Evolutionary conservation across 208 protist genomes (phyloP).

Genomic region (Acanthamoeba healyi): DNA sequence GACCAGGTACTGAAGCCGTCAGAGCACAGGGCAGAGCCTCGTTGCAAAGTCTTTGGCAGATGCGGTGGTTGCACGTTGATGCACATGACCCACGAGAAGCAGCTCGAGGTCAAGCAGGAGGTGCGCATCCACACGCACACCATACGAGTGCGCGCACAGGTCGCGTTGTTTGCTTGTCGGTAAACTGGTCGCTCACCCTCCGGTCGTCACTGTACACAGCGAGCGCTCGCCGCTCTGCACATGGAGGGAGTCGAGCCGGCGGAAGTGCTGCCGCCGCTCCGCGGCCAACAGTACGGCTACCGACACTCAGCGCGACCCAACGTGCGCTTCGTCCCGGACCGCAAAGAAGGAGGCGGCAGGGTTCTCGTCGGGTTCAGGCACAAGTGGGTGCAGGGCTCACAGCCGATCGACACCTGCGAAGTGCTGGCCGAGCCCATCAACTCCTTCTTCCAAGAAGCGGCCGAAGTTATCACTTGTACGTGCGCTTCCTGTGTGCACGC

Average conservation of each 20-base stretch:
- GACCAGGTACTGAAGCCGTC: slow-evolving; percentile 40
- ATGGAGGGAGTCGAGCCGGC: not conserved
- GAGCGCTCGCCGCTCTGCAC: not conserved
- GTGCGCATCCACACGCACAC: not conserved
- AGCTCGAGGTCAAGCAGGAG: slow-evolving; percentile 50
- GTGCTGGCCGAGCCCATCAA: slow-evolving; percentile 17
- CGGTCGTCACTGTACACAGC: too few relatives aligned
- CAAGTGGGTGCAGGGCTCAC: not conserved
- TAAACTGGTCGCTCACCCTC: too few relatives aligned
- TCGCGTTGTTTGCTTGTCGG: not conserved
- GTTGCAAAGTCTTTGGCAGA: not conserved
- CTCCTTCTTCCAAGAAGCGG: not conserved
- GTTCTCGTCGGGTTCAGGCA: not conserved
- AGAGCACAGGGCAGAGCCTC: not conserved
- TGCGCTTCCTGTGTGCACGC: not conserved
- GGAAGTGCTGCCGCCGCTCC: slow-evolving; percentile 17
- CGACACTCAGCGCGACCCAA: slow-evolving; percentile 2
- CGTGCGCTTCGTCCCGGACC: not conserved
- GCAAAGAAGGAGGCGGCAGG: not conserved
- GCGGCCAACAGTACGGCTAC: not conserved
- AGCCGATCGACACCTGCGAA: not conserved
- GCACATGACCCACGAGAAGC: slow-evolving; percentile 58
- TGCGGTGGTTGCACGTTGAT: slow-evolving; percentile 59
- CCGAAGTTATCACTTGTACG: not conserved
- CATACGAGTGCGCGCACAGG: not conserved